Conservation (phyloP, 208 protist genomes). For the Trypanosomatidae sp. region DNA sequence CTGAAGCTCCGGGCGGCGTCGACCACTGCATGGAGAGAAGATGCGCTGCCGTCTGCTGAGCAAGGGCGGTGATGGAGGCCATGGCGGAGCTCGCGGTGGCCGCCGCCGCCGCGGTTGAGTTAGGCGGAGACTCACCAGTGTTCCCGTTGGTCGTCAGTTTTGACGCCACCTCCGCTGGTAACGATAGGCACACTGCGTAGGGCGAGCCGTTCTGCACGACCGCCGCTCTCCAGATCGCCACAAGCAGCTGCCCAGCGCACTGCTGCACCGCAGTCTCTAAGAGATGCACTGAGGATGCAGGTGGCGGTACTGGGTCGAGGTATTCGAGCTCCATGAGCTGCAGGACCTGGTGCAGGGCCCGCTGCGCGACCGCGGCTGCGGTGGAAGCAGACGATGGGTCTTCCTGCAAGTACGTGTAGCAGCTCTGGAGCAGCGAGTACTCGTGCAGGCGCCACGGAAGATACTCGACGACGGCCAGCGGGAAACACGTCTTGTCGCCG, state of each 20-base stretch:
- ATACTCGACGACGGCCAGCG: slow-evolving; percentile 67
- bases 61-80: neutral
- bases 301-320: slow-evolving; percentile 66
- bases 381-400: slow-evolving; percentile 20
- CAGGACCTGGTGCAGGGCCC: slow-evolving; percentile 41
- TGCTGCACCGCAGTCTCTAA: slow-evolving; percentile 48
- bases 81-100: neutral
- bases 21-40: neutral
- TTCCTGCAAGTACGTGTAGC: slow-evolving; percentile 44
- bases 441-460: slow-evolving; percentile 73
- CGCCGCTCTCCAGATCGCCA: slow-evolving; percentile 13
- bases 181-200: neutral
- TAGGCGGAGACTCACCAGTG: neutral
- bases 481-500: slow-evolving; percentile 30
- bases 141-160: neutral
- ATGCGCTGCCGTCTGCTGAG: neutral
- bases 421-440: slow-evolving; percentile 56
- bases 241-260: slow-evolving; percentile 22
- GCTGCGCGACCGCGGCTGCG: slow-evolving; percentile 46
- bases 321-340: slow-evolving; percentile 77
- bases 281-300: slow-evolving; percentile 31
- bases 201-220: slow-evolving; percentile 12
- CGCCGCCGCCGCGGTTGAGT: neutral
- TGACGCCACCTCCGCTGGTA: neutral
- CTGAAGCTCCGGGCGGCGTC: neutral